A percentile compares a stretch with the other conserved stretches of the same genome.
phyloP scores from a whole-genome alignment of 2,329 filamentous ascomycete species.

The Microcera coccophila region DNA sequence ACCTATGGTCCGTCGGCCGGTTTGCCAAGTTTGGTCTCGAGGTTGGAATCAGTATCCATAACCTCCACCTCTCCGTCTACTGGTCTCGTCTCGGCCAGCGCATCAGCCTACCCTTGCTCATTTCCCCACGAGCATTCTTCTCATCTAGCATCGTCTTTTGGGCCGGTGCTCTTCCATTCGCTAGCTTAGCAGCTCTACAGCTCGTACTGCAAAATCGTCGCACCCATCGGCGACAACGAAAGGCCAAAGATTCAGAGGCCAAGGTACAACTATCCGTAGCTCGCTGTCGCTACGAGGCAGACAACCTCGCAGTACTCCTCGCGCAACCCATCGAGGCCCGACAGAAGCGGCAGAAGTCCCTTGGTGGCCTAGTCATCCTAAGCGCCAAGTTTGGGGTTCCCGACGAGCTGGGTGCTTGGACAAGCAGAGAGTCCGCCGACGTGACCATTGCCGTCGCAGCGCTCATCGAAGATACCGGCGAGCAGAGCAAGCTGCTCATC shows the following conservation, averaged over 20 bases:
- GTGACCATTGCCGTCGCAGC: conserved; percentile 47
- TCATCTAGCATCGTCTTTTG: conserved; percentile 35
- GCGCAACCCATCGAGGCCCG: conserved; percentile 37
- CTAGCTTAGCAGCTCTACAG: conserved; percentile 37
- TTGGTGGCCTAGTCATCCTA: conserved; percentile 44
- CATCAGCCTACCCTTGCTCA: conserved; percentile 41
- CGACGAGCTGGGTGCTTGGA: conserved; percentile 28
- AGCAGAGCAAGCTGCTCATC: conserved; percentile 32
- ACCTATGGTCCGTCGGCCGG: conserved; percentile 39
- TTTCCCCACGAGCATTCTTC: conserved; percentile 30
- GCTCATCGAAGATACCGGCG: conserved; percentile 35
- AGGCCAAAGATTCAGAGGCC: conserved; percentile 8
- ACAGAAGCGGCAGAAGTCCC: conserved; percentile 33
- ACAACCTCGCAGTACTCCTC: conserved; percentile 42
- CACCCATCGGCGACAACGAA: conserved; percentile 7
- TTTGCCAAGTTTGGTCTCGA: conserved; percentile 44
- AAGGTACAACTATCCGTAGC: conserved; percentile 27
- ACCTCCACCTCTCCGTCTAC: conserved; percentile 44
- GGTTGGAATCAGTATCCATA: conserved; percentile 38
- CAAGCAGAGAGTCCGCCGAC: conserved; percentile 45
- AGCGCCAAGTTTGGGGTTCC: conserved; percentile 46
- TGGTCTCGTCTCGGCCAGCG: conserved; percentile 45
- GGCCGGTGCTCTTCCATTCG: conserved; percentile 38
- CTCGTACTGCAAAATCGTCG: conserved; percentile 23
- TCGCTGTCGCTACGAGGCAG: conserved; percentile 41